Evolutionary conservation across 116 monocot species (phyloP), one percentile per base, ranked within the genome.

Genomic region (Phalaenopsis hybrid): DNA sequence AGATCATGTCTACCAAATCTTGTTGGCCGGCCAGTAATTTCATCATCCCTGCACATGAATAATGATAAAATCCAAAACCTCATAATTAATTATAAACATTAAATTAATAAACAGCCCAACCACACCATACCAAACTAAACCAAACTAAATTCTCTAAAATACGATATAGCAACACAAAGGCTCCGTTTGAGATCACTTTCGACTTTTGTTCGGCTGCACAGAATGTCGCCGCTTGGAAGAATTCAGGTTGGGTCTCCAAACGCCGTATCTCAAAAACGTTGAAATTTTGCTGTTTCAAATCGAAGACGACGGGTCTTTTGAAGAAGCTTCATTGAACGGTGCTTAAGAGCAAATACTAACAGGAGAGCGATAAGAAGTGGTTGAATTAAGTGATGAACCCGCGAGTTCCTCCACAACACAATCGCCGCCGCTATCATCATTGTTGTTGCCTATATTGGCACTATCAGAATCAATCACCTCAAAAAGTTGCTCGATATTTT

Each of bases 401-500:
- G 16, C 13, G 16, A 0, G 37, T 72, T 72, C 37, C 37, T 72
- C 72, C 13, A 4, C 37, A 4, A 72, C 15, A 4, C 37, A 2
- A 37, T 16, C 72, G 5, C 72, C 34, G 21, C 72, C 72, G 41
- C 37, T n/a, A 41, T 34, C 72, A 15, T 16, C 72, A 16, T 72
- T 16, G 4, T 37, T 72, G 41, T 25, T 5, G 37, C 21, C 37
- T 16, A 41, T 72, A 37, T 72, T 34, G 37, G 4, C 37, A 17
- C 1, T 41, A 34, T 72, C 72, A 5, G 16, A 72, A 20, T 75
- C 75, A 8, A 75, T 75, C 46, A 5, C 86, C 37, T 88, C 84
- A 12, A 93, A 90, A 25, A 89, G 79, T 72, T 75, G 61, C 79
- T 89, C 93, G 16, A 93, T 89, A 80, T 90, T 44, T 51, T 87